phyloP scores from a whole-genome alignment of 805 yeast genomes.

The Kluyveromyces dobzhanskii region DNA sequence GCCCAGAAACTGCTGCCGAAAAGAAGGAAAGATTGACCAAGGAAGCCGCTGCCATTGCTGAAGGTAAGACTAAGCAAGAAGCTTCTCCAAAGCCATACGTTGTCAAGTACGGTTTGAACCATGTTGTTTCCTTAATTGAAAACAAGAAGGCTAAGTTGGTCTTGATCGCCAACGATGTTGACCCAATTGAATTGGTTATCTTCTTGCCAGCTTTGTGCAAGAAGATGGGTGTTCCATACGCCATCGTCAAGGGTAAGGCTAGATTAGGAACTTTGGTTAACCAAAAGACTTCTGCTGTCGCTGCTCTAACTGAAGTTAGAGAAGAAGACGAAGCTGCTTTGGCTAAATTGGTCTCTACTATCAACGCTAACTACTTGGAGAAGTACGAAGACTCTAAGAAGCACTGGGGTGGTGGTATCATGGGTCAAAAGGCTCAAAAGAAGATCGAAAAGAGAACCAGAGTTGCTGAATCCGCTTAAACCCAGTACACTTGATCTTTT shows the following conservation, averaged over 20 bases:
- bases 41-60: slow-evolving; percentile 98
- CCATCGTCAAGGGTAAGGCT: slow-evolving; percentile 96
- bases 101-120: slow-evolving; percentile 98
- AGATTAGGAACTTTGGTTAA: slow-evolving; percentile 96
- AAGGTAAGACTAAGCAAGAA: slow-evolving; percentile 94
- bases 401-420: slow-evolving; percentile 99
- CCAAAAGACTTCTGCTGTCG: slow-evolving; percentile 96
- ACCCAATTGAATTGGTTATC: slow-evolving; percentile 95
- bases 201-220: slow-evolving; percentile 98
- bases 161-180: slow-evolving; percentile 97
- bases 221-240: slow-evolving; percentile 99
- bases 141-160: slow-evolving; percentile 98
- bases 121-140: slow-evolving; percentile 93
- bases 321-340: slow-evolving; percentile 93
- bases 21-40: slow-evolving; percentile 98
- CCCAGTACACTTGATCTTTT: slow-evolving; percentile 7
- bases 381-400: slow-evolving; percentile 94
- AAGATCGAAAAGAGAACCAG: slow-evolving; percentile 71
- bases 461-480: slow-evolving; percentile 35
- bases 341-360: slow-evolving; percentile 85
- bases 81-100: slow-evolving; percentile 95
- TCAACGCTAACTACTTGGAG: slow-evolving; percentile 87
- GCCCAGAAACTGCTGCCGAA: slow-evolving; percentile 96
- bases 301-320: slow-evolving; percentile 92
- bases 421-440: slow-evolving; percentile 90